These are phyloP conservation scores for Torulaspora quercuum DNA, from an alignment of 805 yeast species.

Conservation along the genomic window DNA sequence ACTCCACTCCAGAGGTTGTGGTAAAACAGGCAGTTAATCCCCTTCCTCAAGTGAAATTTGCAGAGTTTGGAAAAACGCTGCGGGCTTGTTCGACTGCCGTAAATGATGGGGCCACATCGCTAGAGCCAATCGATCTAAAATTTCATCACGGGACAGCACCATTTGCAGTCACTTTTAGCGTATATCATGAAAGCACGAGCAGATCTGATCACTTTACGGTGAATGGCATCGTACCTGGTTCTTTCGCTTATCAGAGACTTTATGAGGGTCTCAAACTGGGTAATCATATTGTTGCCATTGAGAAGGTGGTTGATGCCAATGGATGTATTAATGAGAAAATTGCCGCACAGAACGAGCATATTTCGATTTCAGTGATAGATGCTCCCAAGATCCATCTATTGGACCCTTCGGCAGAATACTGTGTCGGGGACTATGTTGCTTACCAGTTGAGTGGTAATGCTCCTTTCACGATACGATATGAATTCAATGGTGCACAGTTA, in stretches of 20 bases:
- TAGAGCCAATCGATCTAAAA: conserved; percentile 54
- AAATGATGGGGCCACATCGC: conserved; percentile 30
- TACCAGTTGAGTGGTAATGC: conserved; percentile 74
- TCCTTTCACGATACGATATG: conserved; percentile 73
- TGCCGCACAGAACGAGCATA: conserved; percentile 37
- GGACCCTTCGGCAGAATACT: conserved; percentile 50
- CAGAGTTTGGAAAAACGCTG: conserved; percentile 44
- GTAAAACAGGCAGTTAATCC: conserved; percentile 54
- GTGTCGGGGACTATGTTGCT: conserved; percentile 89
- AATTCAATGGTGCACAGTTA: conserved; percentile 60
- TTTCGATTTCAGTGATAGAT: conserved; percentile 64
- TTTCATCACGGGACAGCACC: conserved; percentile 57
- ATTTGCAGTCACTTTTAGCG: conserved; percentile 51
- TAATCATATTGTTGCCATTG: conserved; percentile 57
- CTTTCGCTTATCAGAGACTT: conserved; percentile 42
- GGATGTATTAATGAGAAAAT: conserved; percentile 59
- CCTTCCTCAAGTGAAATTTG: conserved; percentile 59
- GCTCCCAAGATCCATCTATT: conserved; percentile 62
- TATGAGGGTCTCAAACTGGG: conserved; percentile 63
- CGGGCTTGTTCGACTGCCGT: conserved; percentile 49
- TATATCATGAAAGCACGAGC: conserved; percentile 60
- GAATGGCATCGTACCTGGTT: conserved; percentile 40
- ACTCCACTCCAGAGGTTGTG: conserved; percentile 31
- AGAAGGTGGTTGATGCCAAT: conserved; percentile 58
- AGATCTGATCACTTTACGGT: conserved; percentile 47